Percentiles rank a stretch among this genome's conserved stretches.
Conservation (phyloP, 2,329 filamentous ascomycete genomes). For the Pyrenochaeta sp. region DNA sequence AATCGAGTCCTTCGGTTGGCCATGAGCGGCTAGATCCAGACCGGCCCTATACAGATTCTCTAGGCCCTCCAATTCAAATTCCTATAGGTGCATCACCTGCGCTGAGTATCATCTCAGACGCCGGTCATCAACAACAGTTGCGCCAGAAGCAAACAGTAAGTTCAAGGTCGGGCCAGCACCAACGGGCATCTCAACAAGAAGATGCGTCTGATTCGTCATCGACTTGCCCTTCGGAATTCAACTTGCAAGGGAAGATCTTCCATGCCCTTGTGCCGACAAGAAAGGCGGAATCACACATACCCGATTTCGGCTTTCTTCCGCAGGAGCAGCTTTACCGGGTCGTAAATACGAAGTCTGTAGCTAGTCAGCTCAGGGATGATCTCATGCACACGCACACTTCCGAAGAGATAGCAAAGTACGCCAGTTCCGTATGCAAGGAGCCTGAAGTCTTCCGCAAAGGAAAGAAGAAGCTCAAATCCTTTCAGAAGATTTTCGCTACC, state of each 20-base stretch:
- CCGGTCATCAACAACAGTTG: constrained; percentile 18
- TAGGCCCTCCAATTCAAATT: constrained; percentile 3
- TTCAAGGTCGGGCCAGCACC: neutral
- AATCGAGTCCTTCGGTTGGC: neutral
- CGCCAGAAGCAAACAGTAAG: constrained; percentile 1
- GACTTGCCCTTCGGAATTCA: neutral
- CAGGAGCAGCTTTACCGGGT: constrained; percentile 5
- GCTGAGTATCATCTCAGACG: constrained; percentile 19
- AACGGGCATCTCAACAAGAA: neutral
- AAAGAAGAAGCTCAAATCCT: constrained; percentile 14
- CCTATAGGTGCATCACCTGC: neutral
- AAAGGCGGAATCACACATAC: neutral
- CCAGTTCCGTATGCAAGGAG: constrained; percentile 9
- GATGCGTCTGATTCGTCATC: neutral
- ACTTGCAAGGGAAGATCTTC: constrained; percentile 10
- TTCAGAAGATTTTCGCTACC: constrained; percentile 21
- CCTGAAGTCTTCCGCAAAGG: neutral
- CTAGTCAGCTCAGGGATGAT: constrained; percentile 6
- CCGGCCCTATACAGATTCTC: neutral
- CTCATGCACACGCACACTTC: neutral
- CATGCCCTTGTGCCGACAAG: constrained; percentile 1
- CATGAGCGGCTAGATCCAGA: neutral
- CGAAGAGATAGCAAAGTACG: neutral
- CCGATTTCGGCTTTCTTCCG: constrained; percentile 4
- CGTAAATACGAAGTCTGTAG: constrained; percentile 7